Base-by-base conservation (phyloP, 1,139 yeast genomes). In the Suhomyces terraborum region DNA sequence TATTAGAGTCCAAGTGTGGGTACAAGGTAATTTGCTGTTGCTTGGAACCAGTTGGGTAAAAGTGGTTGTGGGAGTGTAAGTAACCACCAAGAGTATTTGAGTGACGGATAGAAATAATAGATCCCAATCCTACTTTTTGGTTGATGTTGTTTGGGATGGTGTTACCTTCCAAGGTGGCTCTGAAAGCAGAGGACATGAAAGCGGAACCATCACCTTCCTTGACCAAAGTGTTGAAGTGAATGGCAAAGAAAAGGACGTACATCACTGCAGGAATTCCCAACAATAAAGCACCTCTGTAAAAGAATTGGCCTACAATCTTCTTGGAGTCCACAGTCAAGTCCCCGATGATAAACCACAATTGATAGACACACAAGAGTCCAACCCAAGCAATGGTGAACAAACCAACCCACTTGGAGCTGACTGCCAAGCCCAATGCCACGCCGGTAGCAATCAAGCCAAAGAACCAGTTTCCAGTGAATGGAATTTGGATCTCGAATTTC, bases 361-460 rank as follows among this genome's bases (percentile, higher is more conserved):
- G 94, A 67, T 80, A 76, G 16, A 82, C 61, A 52, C 95, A 88
- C 48, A 80, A 62, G 5, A 77, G 40, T 35, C 98, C 98, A 47
- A 88, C 79, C 98, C 98, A 94, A 7, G 87, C 89, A 51, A 91
- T 66, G 28, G 98, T 93, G 73, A 93, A 93, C 35, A 93, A 69
- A 41, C 98, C 99, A 36, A 93, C 98, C 98, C 98, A 93, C 64
- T 94, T 94, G 34, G 96, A 83, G 32, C 91, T 80, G 24, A 85
- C 73, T 3, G 98, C 93, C 43, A 94, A 79, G 36, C 98, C 99
- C 41, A 94, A 72, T 13, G 85, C 85, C 38, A 88, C 65, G 47
- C 95, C 96, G 28, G 95, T 80, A 32, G 88, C 76, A 19, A 84
- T 42, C 58, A 94, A 69, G 42, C 84, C 73, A 56, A 80, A 80